These are phyloP conservation scores for Guyanaporus albipodus DNA, from an alignment of 768 basidiomycete species.

Conservation along the genomic window DNA sequence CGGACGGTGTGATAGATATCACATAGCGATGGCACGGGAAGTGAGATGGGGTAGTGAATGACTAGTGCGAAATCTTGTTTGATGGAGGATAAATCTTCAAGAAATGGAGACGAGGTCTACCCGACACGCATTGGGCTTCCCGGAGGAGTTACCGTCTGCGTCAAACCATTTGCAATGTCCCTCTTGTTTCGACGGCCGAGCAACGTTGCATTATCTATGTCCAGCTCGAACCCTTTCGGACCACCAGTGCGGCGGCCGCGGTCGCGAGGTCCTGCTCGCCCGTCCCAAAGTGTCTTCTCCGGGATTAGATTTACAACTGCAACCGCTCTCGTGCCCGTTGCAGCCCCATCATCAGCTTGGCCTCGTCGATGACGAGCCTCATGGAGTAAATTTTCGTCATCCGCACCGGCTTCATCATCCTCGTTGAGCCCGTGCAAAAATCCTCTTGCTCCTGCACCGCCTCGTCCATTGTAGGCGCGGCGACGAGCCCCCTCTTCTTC, in stretches of 20 bases:
- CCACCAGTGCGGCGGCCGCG: slow-evolving; percentile 35
- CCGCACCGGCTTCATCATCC: slow-evolving; percentile 75
- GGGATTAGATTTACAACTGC: slow-evolving; percentile 13
- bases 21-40: not conserved
- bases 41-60: not conserved
- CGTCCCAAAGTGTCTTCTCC: slow-evolving; percentile 43
- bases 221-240: slow-evolving; percentile 67
- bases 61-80: not conserved
- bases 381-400: slow-evolving; percentile 47
- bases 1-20: not conserved
- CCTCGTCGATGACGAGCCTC: slow-evolving; percentile 41
- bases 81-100: not conserved
- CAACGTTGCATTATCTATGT: slow-evolving; percentile 82
- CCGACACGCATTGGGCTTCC: slow-evolving; percentile 34
- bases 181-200: slow-evolving; percentile 66
- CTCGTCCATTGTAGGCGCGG: slow-evolving; percentile 74
- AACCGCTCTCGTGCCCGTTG: slow-evolving; percentile 8
- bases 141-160: slow-evolving; percentile 20
- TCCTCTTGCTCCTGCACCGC: slow-evolving; percentile 72
- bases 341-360: slow-evolving; percentile 22
- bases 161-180: slow-evolving; percentile 35
- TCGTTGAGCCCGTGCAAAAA: slow-evolving; percentile 89
- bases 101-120: no score
- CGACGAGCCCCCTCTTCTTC: slow-evolving; percentile 94
- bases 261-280: slow-evolving; percentile 71